Evolutionary conservation across 2,329 filamentous ascomycete genomes (phyloP), one percentile per base, ranked within the genome.

Genomic region (Alternaria alternata): DNA sequence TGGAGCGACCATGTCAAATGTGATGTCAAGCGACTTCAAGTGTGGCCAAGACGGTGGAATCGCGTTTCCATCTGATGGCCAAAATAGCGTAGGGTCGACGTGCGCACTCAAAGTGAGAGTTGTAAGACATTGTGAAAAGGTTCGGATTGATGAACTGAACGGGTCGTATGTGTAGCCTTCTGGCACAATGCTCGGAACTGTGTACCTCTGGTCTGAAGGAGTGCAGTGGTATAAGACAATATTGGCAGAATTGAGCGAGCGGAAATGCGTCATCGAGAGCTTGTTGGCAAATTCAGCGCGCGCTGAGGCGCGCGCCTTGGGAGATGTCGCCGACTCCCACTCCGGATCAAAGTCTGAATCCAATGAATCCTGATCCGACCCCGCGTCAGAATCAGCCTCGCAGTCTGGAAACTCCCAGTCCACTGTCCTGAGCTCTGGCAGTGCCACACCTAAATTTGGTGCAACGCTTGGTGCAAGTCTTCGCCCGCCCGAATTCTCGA

Each of bases 41-140:
- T 54, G 38, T n/a, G 61, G 63, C 63, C 61, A 65, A 41, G 42
- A 49, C n/a, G 60, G 55, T 34, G 34, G 24, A 5, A 34, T 43
- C 18, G 32, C 47, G 18, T 56, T 26, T 22, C 51, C 48, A 26
- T 54, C 49, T 14, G 51, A 30, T 14, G 65, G 65, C 63, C 59
- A 68, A 49, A 68, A 68, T n/a, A 68, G 47, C 4, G 63, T 63
- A 1, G 48, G 43, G 49, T 67, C 59, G 48, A 64, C 52, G 6
- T 57, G 38, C 12, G 52, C 61, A 12, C 53, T 55, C 11, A 67
- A 36, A 4, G 57, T 56, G 41, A 67, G 32, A 22, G 43, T 57
- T 18, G 55, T 64, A 44, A 67, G 62, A 28, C 46, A 38, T 41
- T 57, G 51, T 11, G 62, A 63, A 20, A 67, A 54, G 14, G 44